Evolutionary conservation across 2,329 filamentous ascomycete genomes (phyloP).

Genomic region (Hypoxylon sp.): DNA sequence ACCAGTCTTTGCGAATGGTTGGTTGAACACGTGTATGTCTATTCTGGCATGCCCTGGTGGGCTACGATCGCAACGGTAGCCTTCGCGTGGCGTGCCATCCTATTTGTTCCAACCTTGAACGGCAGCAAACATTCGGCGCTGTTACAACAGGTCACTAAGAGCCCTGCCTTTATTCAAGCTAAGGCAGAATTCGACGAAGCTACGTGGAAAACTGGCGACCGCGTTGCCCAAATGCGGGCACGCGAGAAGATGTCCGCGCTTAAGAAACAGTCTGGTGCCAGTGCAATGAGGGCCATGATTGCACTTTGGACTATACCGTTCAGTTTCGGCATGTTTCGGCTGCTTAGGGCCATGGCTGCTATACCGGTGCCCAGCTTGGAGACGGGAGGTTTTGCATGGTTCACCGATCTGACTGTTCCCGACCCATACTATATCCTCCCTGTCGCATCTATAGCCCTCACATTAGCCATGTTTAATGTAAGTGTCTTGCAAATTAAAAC

Average conservation of each 20-base stretch:
- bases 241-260: constrained; percentile 65
- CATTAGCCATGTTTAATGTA: constrained; percentile 73
- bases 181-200: constrained; percentile 67
- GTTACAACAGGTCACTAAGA: constrained; percentile 69
- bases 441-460: constrained; percentile 67
- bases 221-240: constrained; percentile 61
- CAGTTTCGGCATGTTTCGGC: constrained; percentile 84
- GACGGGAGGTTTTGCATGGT: constrained; percentile 80
- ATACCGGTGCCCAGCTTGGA: constrained; percentile 87
- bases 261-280: constrained; percentile 69
- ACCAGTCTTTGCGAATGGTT: constrained; percentile 80
- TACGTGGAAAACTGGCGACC: constrained; percentile 59
- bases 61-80: constrained; percentile 77
- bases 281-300: constrained; percentile 63
- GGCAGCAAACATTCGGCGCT: constrained; percentile 74
- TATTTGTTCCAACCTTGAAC: constrained; percentile 76
- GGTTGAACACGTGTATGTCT: constrained; percentile 87
- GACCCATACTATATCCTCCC: constrained; percentile 88
- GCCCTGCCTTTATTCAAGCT: constrained; percentile 68
- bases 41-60: constrained; percentile 84
- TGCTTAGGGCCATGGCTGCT: constrained; percentile 79
- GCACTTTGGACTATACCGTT: constrained; percentile 75
- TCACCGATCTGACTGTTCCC: constrained; percentile 79
- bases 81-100: constrained; percentile 72
- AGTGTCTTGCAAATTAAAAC: constrained; percentile 47